These are phyloP conservation scores for Macadamia tetraphylla DNA, from an alignment of 164 flowering plant genomes.

Conservation along the genomic window DNA sequence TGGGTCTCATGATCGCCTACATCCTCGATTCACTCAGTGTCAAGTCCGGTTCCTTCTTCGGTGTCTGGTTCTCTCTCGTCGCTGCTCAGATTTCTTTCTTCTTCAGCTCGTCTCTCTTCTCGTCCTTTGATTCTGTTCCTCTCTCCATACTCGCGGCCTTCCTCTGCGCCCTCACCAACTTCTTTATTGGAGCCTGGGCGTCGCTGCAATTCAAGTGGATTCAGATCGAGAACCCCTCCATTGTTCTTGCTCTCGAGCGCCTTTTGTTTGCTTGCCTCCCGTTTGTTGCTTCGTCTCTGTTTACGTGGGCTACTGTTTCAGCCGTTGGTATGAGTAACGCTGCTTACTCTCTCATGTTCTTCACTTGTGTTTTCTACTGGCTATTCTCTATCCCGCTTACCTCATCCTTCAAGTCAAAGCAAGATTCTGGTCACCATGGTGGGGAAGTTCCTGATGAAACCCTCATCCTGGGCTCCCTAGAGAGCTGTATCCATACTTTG, in stretches of 20 bases:
- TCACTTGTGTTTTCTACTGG: constrained; percentile 70
- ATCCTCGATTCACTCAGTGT: constrained; percentile 73
- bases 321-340: constrained; percentile 79
- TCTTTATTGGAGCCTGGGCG: constrained; percentile 83
- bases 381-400: constrained; percentile 75
- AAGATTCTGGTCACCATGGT: constrained; percentile 47
- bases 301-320: constrained; percentile 82
- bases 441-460: constrained; percentile 68
- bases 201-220: constrained; percentile 71
- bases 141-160: constrained; percentile 53
- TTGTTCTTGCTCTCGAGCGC: background rate
- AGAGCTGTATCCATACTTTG: constrained; percentile 77
- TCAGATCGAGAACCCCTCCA: background rate
- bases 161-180: constrained; percentile 63
- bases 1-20: constrained; percentile 81
- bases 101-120: constrained; percentile 47
- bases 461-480: constrained; percentile 61
- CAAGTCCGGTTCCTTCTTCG: constrained; percentile 78
- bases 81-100: constrained; percentile 74
- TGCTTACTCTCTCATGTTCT: constrained; percentile 65
- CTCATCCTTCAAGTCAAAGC: constrained; percentile 67
- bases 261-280: constrained; percentile 76
- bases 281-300: constrained; percentile 49
- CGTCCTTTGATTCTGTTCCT: constrained; percentile 44
- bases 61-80: constrained; percentile 74